Percentiles rank a stretch among this genome's conserved stretches.
These are phyloP conservation scores for Daldinia concentrica DNA, from an alignment of 495 filamentous ascomycete genomes.

Conservation along the genomic window DNA sequence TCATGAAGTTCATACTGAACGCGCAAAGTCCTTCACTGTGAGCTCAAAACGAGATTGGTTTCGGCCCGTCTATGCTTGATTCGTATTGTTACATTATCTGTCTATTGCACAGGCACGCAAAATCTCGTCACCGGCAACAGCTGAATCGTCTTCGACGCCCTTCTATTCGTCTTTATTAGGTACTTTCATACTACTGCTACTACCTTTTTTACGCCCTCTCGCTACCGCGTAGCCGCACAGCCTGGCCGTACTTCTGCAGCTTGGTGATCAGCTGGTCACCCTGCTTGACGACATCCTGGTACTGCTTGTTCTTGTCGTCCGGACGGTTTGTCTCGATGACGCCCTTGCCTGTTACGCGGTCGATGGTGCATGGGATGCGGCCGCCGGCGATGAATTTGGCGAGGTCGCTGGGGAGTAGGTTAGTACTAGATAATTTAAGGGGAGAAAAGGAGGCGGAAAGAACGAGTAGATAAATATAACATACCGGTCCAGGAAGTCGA, in stretches of 20 bases:
- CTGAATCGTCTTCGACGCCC: conserved; percentile 1
- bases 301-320: conserved; percentile 99
- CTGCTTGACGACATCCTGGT: conserved; percentile 95
- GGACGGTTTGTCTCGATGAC: conserved; percentile 98
- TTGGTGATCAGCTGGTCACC: conserved; percentile 98
- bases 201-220: conserved; percentile 69
- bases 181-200: background rate
- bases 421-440: background rate
- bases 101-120: conserved; percentile 18
- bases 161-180: background rate
- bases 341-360: conserved; percentile 85
- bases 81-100: conserved; percentile 33
- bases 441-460: background rate
- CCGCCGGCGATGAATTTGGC: conserved; percentile 96
- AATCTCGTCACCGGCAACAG: conserved; percentile 5
- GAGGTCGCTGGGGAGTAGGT: conserved; percentile 71
- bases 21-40: background rate
- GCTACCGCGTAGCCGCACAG: conserved; percentile 91
- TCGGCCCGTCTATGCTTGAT: conserved; percentile 15
- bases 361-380: conserved; percentile 94
- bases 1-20: background rate
- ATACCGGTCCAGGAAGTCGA: conserved; percentile 94
- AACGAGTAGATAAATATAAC: conserved; percentile 31
- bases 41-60: conserved; percentile 6
- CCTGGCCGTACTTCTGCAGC: conserved; percentile 98